Evolutionary conservation across 805 yeast genomes (phyloP).

Genomic region (Cyberlindnera xishuangbannaensis): DNA sequence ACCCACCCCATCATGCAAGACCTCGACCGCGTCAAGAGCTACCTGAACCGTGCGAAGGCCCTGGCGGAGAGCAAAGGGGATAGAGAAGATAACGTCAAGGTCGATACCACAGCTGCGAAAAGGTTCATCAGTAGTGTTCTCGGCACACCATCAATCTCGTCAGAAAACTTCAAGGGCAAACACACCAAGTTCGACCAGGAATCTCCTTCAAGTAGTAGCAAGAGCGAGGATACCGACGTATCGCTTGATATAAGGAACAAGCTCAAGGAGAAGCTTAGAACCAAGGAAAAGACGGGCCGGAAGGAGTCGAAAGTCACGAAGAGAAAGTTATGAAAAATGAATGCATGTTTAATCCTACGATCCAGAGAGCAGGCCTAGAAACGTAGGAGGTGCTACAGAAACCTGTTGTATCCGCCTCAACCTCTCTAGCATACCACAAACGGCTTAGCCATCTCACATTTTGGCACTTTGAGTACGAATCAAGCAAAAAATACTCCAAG

Average conservation of each 20-base stretch:
- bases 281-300: conserved; percentile 3
- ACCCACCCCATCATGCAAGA: conserved; percentile 63
- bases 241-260: conserved; percentile 3
- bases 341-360: too few species aligned
- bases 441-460: too few species aligned
- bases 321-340: neutral
- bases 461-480: too few species aligned
- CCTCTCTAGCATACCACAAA: too few species aligned
- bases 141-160: conserved; percentile 47
- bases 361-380: too few species aligned
- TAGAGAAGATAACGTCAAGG: conserved; percentile 12
- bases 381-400: too few species aligned
- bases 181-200: conserved; percentile 43
- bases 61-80: conserved; percentile 19
- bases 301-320: neutral
- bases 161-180: conserved; percentile 44
- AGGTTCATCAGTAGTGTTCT: conserved; percentile 41
- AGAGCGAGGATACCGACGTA: conserved; percentile 1
- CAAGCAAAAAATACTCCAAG: too few species aligned
- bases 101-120: conserved; percentile 37
- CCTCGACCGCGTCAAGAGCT: conserved; percentile 57
- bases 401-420: too few species aligned
- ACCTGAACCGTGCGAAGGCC: conserved; percentile 49
- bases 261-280: conserved; percentile 5
- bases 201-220: conserved; percentile 10